Conservation (phyloP, 768 basidiomycete species). For the Lactarius pseudohatsudake region DNA sequence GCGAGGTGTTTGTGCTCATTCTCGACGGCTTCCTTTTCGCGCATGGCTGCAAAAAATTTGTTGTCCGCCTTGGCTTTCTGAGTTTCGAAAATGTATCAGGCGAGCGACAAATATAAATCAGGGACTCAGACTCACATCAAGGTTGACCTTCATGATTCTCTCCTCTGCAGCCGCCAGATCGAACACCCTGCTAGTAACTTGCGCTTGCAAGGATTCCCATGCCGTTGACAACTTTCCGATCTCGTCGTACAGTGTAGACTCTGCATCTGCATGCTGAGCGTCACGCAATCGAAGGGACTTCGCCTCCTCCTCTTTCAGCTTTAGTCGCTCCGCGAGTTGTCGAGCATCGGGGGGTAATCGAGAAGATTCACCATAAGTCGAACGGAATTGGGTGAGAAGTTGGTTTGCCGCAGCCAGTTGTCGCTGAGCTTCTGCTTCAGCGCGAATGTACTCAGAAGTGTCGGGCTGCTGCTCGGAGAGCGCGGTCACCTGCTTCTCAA, state of each 20-base stretch:
- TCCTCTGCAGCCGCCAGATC: conserved; percentile 77
- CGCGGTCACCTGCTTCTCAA: conserved; percentile 50
- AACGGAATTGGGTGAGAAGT: conserved; percentile 61
- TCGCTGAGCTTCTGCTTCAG: conserved; percentile 51
- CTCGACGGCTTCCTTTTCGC: conserved; percentile 82
- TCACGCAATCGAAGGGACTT: conserved; percentile 60
- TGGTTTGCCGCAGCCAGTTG: conserved; percentile 46
- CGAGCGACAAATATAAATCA: not conserved
- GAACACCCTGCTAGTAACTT: conserved; percentile 82
- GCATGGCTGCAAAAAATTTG: conserved; percentile 89
- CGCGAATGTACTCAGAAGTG: conserved; percentile 46
- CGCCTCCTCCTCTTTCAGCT: conserved; percentile 68
- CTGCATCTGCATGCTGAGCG: conserved; percentile 64
- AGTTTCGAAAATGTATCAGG: conserved; percentile 11
- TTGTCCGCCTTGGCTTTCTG: conserved; percentile 97
- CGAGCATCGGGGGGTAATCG: conserved; percentile 49
- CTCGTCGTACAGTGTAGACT: conserved; percentile 77
- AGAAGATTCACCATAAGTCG: conserved; percentile 56
- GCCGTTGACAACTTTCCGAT: conserved; percentile 81
- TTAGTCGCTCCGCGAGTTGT: conserved; percentile 53
- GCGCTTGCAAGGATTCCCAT: conserved; percentile 82
- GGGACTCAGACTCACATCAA: conserved; percentile 58
- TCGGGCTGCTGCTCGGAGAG: conserved; percentile 55
- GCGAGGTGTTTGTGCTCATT: conserved; percentile 65
- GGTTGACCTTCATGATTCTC: conserved; percentile 56